These are phyloP conservation scores for Phytophthora agathidicida DNA, from an alignment of 352 stramenopile genomes.

Conservation along the genomic window DNA sequence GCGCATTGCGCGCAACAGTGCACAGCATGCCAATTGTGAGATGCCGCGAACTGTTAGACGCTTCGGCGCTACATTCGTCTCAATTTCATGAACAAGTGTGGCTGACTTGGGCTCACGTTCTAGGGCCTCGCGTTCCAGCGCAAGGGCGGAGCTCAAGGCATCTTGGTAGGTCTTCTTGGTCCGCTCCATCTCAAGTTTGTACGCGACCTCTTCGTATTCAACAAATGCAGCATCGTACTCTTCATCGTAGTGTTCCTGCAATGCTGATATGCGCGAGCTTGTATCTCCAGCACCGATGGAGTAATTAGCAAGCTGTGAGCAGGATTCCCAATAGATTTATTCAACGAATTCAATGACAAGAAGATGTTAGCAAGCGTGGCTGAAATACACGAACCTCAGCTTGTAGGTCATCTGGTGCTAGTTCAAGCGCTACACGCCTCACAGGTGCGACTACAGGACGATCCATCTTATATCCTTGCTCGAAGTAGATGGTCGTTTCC, in stretches of 20 bases:
- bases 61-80: slow-evolving; percentile 51
- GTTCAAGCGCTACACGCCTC: slow-evolving; percentile 47
- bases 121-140: slow-evolving; percentile 47
- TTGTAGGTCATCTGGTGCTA: slow-evolving; percentile 63
- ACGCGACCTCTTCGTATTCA: slow-evolving; percentile 48
- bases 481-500: slow-evolving; percentile 10
- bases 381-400: slow-evolving; percentile 43
- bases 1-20: slow-evolving; percentile 61
- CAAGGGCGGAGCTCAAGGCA: slow-evolving; percentile 42
- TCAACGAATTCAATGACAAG: not conserved
- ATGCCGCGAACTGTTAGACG: slow-evolving; percentile 55
- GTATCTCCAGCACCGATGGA: slow-evolving; percentile 53
- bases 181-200: slow-evolving; percentile 49
- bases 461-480: slow-evolving; percentile 15
- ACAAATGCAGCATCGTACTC: slow-evolving; percentile 48
- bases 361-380: not conserved
- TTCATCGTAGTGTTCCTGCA: slow-evolving; percentile 70
- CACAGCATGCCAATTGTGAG: slow-evolving; percentile 58
- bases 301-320: slow-evolving; percentile 56
- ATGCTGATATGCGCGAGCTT: slow-evolving; percentile 40
- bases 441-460: slow-evolving; percentile 33
- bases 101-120: slow-evolving; percentile 50
- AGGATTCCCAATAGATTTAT: not conserved
- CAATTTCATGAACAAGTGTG: slow-evolving; percentile 59
- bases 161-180: slow-evolving; percentile 53